These are phyloP conservation scores for Sequoia sempervirens DNA, from an alignment of 75 land plant species.

Conservation along the genomic window DNA sequence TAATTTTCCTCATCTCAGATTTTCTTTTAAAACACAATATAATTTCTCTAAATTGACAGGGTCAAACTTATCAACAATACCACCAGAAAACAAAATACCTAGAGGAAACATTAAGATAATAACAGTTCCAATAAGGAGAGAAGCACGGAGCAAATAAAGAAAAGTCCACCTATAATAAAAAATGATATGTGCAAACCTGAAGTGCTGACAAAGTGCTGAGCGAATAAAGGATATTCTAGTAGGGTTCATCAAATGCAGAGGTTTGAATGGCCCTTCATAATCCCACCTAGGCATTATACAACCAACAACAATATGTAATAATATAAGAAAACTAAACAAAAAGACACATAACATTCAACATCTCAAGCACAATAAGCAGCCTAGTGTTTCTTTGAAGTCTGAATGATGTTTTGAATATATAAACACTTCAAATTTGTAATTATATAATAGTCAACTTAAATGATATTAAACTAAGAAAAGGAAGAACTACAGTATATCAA, in stretches of 20 bases:
- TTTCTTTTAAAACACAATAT: neutral
- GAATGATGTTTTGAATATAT: neutral
- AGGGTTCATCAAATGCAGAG: conserved; percentile 88
- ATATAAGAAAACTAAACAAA: neutral
- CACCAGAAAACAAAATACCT: neutral
- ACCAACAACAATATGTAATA: neutral
- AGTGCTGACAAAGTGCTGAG: conserved; percentile 77
- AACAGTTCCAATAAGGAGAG: neutral
- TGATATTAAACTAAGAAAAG: neutral
- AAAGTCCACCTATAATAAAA: neutral
- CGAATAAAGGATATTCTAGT: conserved; percentile 81
- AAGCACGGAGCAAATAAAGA: neutral
- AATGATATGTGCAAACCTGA: conserved; percentile 37
- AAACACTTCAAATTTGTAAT: neutral
- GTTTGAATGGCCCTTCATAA: conserved; percentile 77
- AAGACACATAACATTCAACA: neutral
- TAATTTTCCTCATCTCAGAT: neutral
- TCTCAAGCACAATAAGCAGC: neutral
- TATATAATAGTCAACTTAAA: neutral
- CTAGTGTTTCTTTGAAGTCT: neutral
- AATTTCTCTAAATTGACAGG: neutral
- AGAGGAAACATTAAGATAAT: neutral
- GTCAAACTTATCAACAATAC: neutral
- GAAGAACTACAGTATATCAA: neutral
- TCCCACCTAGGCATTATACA: conserved; percentile 69